Evolutionary conservation across 140 eudicot genomes (phyloP).

Genomic region (Anethum foeniculum): DNA sequence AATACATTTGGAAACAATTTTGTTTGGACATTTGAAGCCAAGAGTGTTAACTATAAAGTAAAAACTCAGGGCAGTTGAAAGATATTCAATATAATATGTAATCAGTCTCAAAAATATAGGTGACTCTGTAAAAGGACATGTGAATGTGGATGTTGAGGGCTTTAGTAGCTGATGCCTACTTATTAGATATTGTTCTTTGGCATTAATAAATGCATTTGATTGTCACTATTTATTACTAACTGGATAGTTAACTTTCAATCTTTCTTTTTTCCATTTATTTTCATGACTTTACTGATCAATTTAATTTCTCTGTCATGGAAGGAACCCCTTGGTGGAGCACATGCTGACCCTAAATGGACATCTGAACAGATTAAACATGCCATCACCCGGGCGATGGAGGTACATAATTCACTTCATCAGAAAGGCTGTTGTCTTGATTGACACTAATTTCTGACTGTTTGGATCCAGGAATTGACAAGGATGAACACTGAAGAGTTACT

Average conservation of each 20-base stretch:
- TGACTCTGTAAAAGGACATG: background rate
- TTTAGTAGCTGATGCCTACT: background rate
- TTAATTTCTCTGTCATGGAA: background rate
- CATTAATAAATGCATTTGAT: background rate
- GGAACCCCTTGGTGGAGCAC: conserved; percentile 49
- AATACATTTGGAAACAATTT: background rate
- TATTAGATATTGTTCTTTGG: background rate
- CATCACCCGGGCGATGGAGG: conserved; percentile 35
- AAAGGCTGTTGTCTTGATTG: background rate
- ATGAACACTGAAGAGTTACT: conserved; percentile 20
- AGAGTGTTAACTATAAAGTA: background rate
- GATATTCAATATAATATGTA: background rate
- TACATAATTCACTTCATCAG: background rate
- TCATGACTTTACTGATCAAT: background rate
- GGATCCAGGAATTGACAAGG: conserved; percentile 17
- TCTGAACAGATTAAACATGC: conserved; percentile 35
- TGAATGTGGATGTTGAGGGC: background rate
- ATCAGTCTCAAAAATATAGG: background rate
- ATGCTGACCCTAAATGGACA: conserved; percentile 39
- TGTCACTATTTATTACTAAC: background rate
- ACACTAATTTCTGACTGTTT: conserved; percentile 3
- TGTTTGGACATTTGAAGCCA: background rate
- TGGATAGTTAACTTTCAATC: background rate
- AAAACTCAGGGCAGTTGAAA: background rate
- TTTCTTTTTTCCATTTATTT: background rate